Evolutionary conservation across 768 basidiomycete genomes (phyloP), one percentile per base, ranked within the genome.

Genomic region (Mycena sanguinolenta): DNA sequence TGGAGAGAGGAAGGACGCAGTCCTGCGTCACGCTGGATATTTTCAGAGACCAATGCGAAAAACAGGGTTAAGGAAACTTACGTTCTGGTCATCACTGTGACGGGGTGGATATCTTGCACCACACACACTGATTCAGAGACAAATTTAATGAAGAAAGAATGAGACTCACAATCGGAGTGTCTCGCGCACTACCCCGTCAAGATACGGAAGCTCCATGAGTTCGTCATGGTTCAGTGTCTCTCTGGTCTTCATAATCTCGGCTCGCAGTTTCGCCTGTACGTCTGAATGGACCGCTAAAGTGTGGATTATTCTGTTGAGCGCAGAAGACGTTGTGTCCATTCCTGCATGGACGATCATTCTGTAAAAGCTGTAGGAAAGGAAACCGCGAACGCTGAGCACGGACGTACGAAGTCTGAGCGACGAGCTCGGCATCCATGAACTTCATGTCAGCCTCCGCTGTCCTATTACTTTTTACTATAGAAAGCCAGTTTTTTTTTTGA

Each of bases 1-100:
- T 79, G 7, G 83, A 80, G 23, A 89, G 80, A 0, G 89, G 86
- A 10, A 90, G 77, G 23, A 79, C 62, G 49, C 28, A 52, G 39
- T 63, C 57, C 30, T 64, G 34, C n/a, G 68, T 69, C 5, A 57
- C 62, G 12, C 68, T 69, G 58, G 10, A 60, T 4, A 59, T 62
- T 61, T 13, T 44, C 9, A 9, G 34, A 8, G 4, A 9, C n/a
- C 2, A 3, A 23, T 9, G n/a, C n/a, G n/a, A n/a, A n/a, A n/a
- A n/a, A n/a, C n/a, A n/a, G 19, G 4, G 25, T 10, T 32, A 3
- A 14, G 10, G 14, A 57, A 13, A 71, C 66, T 17, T 58, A 75
- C 77, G 60, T 69, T 50, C 77, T 67, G 30, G 70, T 64, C 58
- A 77, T 67, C 17, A 72, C 75, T 25, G 75, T 57, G 36, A 78